Percentiles rank a stretch among this genome's conserved stretches.
These are phyloP conservation scores for Bisporella sp. DNA, from an alignment of 2,329 filamentous ascomycete genomes.

Conservation along the genomic window DNA sequence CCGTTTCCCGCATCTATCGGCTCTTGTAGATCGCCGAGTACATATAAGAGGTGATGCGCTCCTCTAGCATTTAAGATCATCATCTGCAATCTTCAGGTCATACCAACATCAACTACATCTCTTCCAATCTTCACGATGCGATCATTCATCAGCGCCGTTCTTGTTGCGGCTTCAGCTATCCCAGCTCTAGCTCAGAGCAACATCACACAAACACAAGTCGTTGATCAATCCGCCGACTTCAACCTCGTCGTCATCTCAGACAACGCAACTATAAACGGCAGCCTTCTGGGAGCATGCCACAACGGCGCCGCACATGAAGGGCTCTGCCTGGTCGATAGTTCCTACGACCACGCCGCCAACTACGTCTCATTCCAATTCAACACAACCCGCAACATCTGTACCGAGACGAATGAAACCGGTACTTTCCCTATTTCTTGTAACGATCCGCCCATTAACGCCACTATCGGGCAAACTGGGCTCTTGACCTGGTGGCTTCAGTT, in stretches of 20 bases:
- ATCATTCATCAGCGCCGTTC: background rate
- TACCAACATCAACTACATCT: too few species aligned
- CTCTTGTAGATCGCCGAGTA: too few species aligned
- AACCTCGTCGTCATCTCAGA: background rate
- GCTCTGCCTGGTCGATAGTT: background rate
- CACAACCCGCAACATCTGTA: background rate
- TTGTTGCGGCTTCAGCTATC: background rate
- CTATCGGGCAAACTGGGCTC: background rate
- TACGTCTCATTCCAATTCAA: background rate
- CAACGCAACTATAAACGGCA: background rate
- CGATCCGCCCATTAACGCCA: background rate
- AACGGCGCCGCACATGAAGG: constrained; percentile 1
- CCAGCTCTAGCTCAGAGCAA: background rate
- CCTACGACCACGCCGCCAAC: background rate
- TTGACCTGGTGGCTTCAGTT: background rate
- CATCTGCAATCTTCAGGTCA: too few species aligned
- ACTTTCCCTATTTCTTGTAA: background rate
- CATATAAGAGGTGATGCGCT: too few species aligned
- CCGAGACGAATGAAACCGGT: background rate
- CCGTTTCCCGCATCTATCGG: too few species aligned
- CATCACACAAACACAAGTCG: background rate
- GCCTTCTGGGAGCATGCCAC: background rate
- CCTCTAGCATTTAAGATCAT: too few species aligned
- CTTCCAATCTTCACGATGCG: background rate
- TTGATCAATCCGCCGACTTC: background rate